Conservation (phyloP, 164 flowering plant species). For the Taxillus chinensis region DNA sequence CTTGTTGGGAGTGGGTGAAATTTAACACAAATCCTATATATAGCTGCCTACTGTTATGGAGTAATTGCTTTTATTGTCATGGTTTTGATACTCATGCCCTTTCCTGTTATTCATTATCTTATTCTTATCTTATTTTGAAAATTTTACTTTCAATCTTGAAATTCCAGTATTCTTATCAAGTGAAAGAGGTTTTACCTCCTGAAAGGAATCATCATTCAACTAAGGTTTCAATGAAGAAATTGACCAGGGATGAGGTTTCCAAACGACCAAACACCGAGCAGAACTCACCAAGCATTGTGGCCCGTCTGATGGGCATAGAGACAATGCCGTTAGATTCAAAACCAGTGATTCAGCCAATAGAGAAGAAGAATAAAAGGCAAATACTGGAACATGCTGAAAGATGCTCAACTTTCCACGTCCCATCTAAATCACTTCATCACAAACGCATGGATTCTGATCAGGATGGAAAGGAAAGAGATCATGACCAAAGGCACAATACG, state of each 20-base stretch:
- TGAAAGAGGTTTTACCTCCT: constrained; percentile 29
- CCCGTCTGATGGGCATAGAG: constrained; percentile 92
- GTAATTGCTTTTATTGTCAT: not conserved
- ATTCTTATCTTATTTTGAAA: not conserved
- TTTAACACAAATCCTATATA: not conserved
- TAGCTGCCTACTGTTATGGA: not conserved
- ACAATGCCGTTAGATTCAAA: constrained; percentile 44
- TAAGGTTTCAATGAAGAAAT: constrained; percentile 63
- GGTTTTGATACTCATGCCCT: not conserved
- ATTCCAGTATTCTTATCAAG: constrained; percentile 39
- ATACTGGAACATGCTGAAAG: constrained; percentile 22
- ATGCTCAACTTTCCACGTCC: constrained; percentile 17
- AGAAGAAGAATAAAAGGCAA: constrained; percentile 23
- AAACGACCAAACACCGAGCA: constrained; percentile 34
- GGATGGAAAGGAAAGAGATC: constrained; percentile 13
- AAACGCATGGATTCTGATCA: constrained; percentile 19
- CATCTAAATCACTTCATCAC: constrained; percentile 26
- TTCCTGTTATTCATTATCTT: not conserved
- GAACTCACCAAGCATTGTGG: constrained; percentile 70
- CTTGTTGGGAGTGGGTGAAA: no score
- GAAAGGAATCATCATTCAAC: constrained; percentile 24
- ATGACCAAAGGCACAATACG: constrained; percentile 16
- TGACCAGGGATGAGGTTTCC: constrained; percentile 59
- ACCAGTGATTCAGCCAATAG: constrained; percentile 19
- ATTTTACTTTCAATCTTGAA: not conserved